Base-by-base conservation (phyloP, 2,329 filamentous ascomycete species). In the Fusarium odoratissimum region DNA sequence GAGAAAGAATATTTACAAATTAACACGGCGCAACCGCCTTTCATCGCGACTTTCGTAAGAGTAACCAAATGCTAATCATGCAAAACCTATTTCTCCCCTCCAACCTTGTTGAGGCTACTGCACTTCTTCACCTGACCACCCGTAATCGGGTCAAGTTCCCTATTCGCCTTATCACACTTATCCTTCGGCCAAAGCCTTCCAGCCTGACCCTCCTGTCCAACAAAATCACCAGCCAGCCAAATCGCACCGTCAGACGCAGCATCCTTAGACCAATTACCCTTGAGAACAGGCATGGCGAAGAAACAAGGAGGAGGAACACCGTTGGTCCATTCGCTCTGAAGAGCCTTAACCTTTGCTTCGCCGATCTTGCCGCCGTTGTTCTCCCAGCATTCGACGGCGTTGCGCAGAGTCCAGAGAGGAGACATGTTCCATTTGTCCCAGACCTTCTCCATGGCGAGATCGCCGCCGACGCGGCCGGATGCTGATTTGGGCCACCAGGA, bases 291-390 rank as follows among this genome's bases (percentile, higher is more conserved):
- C 10, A 49, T 33, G 9, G 13, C 30, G 4, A 33, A 49, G 30
- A 48, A 48, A 5, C 28, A 48, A 31, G 19, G 42, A 0, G 11
- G 42, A 13, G 17, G 17, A 12, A 21, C 25, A 21, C 16, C 42
- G 1, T 21, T 28, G 1, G 25, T 45, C 17, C 17, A 45, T 11
- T 45, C 42, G 2, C 6, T 28, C 25, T 21, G 17, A 6, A 45
- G 25, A 8, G 17, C 42, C 2, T 31, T 31, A 1, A 10, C 17
- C 4, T 48, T 48, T 1, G 28, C 5, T 0, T 48, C 25, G 5
- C 28, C 19, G 4, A 48, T n/a, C 12, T 48, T 31, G 19, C 45
- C 19, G 12, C 45, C 28, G 19, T 48, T 31, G 28, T 48, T 48
- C 12, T 31, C 45, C 45, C 19, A 48, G 25, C 28, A 48, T 14